Base-by-base conservation (phyloP, 106 monocot genomes). In the Iris macrosiphon region DNA sequence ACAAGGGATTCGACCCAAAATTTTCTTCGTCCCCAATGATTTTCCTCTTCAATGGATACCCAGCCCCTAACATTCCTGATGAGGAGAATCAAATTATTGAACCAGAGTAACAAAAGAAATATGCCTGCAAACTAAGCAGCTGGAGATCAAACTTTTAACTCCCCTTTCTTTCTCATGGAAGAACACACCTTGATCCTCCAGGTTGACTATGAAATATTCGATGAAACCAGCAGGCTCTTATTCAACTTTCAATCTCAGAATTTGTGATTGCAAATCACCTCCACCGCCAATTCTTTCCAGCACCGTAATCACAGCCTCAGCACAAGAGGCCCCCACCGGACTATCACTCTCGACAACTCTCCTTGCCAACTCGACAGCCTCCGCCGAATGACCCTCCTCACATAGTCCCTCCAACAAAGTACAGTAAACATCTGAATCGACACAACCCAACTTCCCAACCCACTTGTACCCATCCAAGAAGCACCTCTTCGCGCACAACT, bases 371-470 rank as follows among this genome's bases (percentile, higher is more conserved):
- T 29, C 43, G 14, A 51, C 43, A 12, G 78, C 72, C 44, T 91
- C 81, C 1, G 3, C 26, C 30, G 52, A 20, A n/a, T 54, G 52
- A 5, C 75, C 67, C 38, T 78, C 61, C 30, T 64, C 55, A 59
- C 78, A 81, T 13, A 85, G 59, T 19, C 81, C 72, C 0, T 18
- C 34, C 47, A 75, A 19, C 30, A 91, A 57, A 32, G 14, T 8
- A 31, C 43, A 54, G 31, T 75, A 91, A 0, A 75, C 67, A 55
- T 91, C 85, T 0, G 69, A 61, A 59, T 81, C 79, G 14, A 80
- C 44, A 39, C 68, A 54, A 0, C 31, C 0, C 63, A 89, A 49
- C 29, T 57, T 40, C 7, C 26, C n/a, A 0, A 79, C 44, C 84
- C 71, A 85, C 7, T 15, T 16, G 39, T 76, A 78, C 9, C 46